Evolutionary conservation across 129 eudicot species (phyloP).

Genomic region (Flaveria sonorensis): DNA sequence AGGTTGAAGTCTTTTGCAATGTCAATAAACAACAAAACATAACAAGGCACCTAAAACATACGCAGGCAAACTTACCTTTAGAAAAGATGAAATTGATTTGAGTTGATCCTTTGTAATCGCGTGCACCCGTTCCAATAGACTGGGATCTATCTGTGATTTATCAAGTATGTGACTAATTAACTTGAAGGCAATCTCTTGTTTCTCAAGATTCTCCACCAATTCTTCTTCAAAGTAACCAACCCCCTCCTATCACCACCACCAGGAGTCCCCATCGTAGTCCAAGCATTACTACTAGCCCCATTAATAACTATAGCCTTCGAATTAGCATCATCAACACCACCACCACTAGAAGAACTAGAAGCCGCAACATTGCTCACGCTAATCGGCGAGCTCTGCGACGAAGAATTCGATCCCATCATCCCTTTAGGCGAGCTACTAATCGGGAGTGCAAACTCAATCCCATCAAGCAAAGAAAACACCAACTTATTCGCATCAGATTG

Average conservation of each 20-base stretch:
- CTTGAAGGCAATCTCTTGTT: constrained; percentile 74
- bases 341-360: constrained; percentile 65
- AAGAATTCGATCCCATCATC: constrained; percentile 36
- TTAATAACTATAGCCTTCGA: constrained; percentile 44
- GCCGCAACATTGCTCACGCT: constrained; percentile 48
- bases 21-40: constrained; percentile 16
- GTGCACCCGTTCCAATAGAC: constrained; percentile 76
- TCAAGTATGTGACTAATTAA: constrained; percentile 62
- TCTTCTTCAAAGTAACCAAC: constrained; percentile 70
- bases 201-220: constrained; percentile 71
- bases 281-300: constrained; percentile 57
- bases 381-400: constrained; percentile 67
- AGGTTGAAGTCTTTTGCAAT: constrained; percentile 9
- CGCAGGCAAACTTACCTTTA: constrained; percentile 57
- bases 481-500: constrained; percentile 60
- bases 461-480: constrained; percentile 56
- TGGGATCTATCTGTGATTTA: constrained; percentile 52
- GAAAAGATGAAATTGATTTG: constrained; percentile 62
- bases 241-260: constrained; percentile 43
- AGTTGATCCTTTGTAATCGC: constrained; percentile 67
- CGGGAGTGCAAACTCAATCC: constrained; percentile 41
- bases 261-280: constrained; percentile 40
- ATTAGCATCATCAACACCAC: constrained; percentile 50
- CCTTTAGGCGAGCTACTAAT: constrained; percentile 54
- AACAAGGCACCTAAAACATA: constrained; percentile 11